Conservation (phyloP, 2,329 filamentous ascomycete genomes). For the Fusarium keratoplasticum region DNA sequence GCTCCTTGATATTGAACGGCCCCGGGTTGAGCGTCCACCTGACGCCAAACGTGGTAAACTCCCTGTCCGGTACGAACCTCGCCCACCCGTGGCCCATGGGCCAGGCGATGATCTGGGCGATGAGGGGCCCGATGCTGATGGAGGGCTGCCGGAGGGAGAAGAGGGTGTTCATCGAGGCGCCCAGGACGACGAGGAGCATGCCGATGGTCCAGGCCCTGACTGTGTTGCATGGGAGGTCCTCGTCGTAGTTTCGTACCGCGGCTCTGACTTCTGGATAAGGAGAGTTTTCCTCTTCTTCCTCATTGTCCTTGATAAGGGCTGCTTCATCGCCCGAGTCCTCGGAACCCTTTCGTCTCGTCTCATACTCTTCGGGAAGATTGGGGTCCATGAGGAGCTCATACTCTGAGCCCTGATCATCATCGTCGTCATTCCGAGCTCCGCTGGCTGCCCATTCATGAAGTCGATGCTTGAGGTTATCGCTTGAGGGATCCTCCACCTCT, state of each 20-base stretch:
- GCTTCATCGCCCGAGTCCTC: conserved; percentile 39
- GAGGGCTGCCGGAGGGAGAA: conserved; percentile 72
- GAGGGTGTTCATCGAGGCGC: conserved; percentile 72
- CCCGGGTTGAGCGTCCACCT: conserved; percentile 72
- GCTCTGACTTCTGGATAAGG: conserved; percentile 75
- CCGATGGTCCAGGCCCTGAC: conserved; percentile 74
- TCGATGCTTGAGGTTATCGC: conserved; percentile 46
- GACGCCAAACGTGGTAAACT: conserved; percentile 64
- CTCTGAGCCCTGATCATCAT: conserved; percentile 62
- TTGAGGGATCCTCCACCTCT: conserved; percentile 37
- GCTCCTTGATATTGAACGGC: conserved; percentile 78
- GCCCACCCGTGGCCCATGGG: conserved; percentile 73
- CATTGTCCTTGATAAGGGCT: conserved; percentile 42
- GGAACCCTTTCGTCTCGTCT: conserved; percentile 45
- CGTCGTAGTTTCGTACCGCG: conserved; percentile 73
- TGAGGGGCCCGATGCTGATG: conserved; percentile 69
- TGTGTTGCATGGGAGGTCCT: conserved; percentile 74
- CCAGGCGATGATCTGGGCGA: conserved; percentile 74
- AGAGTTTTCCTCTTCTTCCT: conserved; percentile 59
- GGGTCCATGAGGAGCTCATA: conserved; percentile 69
- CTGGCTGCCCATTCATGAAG: conserved; percentile 57
- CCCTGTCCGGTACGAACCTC: conserved; percentile 61
- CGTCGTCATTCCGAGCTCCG: conserved; percentile 53
- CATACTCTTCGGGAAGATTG: conserved; percentile 59
- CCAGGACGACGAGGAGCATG: conserved; percentile 64